phyloP scores from a whole-genome alignment of 495 filamentous ascomycete species.

The Podospora pseudopauciseta region DNA sequence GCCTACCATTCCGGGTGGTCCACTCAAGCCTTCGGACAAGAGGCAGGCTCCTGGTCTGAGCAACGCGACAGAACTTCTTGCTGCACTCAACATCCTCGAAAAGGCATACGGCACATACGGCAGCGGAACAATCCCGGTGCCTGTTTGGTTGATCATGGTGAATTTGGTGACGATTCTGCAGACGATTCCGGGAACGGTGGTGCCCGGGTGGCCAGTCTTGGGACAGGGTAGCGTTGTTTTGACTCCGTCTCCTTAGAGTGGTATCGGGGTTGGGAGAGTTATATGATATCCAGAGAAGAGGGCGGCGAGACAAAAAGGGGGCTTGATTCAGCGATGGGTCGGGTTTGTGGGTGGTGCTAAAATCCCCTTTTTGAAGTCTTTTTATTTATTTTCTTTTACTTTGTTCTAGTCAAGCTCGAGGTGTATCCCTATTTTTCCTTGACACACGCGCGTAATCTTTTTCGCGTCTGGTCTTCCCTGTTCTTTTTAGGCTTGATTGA shows the following conservation, averaged over 20 bases:
- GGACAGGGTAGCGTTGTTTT: conserved; percentile 23
- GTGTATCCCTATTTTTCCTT: conserved; percentile 3
- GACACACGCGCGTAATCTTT: neutral
- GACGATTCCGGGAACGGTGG: conserved; percentile 15
- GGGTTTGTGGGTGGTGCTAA: neutral
- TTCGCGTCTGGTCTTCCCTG: neutral
- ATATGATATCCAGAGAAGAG: neutral
- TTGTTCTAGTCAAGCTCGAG: neutral
- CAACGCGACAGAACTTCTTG: conserved; percentile 19
- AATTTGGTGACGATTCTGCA: conserved; percentile 23
- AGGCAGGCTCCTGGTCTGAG: neutral
- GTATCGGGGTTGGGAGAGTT: conserved; percentile 35
- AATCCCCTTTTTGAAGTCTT: conserved; percentile 4
- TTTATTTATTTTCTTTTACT: conserved; percentile 10
- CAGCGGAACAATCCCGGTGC: conserved; percentile 18
- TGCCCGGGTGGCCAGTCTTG: conserved; percentile 24
- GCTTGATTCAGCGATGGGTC: conserved; percentile 1
- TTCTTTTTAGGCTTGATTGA: conserved; percentile 3
- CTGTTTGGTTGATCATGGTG: conserved; percentile 21
- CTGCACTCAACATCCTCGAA: conserved; percentile 21
- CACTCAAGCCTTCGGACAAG: conserved; percentile 14
- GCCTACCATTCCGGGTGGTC: conserved; percentile 28
- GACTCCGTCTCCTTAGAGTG: conserved; percentile 26
- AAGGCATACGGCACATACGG: conserved; percentile 21
- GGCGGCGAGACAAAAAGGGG: neutral